phyloP scores from a whole-genome alignment of 805 yeast species.

The Spathaspora hagerdaliae region DNA sequence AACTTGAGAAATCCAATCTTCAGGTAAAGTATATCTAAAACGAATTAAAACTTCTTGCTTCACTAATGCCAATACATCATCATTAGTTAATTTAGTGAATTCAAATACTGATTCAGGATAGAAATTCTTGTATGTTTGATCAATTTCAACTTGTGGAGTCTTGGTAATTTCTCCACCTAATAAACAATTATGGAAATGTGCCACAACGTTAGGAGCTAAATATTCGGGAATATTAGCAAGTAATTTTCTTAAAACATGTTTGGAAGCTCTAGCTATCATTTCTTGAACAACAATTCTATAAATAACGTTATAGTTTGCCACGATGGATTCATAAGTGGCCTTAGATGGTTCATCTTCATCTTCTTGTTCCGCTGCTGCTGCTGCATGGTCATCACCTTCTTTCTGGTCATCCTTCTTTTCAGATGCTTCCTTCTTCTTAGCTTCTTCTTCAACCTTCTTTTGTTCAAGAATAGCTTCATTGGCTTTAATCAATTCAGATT shows the following conservation, averaged over 20 bases:
- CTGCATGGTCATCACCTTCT: conserved; percentile 22
- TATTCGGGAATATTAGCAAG: conserved; percentile 46
- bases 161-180: conserved; percentile 49
- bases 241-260: conserved; percentile 61
- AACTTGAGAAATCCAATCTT: conserved; percentile 41
- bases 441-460: conserved; percentile 22
- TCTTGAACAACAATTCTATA: conserved; percentile 52
- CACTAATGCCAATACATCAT: conserved; percentile 41
- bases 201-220: conserved; percentile 55
- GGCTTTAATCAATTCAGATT: conserved; percentile 15
- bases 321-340: conserved; percentile 40
- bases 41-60: conserved; percentile 53
- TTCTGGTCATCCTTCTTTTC: conserved; percentile 18
- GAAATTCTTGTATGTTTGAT: conserved; percentile 36
- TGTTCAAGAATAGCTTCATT: conserved; percentile 24
- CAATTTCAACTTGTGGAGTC: conserved; percentile 36
- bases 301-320: conserved; percentile 46
- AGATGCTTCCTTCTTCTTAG: conserved; percentile 14
- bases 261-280: conserved; percentile 74
- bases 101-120: conserved; percentile 39
- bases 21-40: conserved; percentile 57
- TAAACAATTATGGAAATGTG: conserved; percentile 69
- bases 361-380: conserved; percentile 24
- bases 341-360: conserved; percentile 22
- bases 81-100: conserved; percentile 45